These are phyloP conservation scores for Retiboletus flavoniger DNA, from an alignment of 1,284 basidiomycete genomes.

Conservation along the genomic window DNA sequence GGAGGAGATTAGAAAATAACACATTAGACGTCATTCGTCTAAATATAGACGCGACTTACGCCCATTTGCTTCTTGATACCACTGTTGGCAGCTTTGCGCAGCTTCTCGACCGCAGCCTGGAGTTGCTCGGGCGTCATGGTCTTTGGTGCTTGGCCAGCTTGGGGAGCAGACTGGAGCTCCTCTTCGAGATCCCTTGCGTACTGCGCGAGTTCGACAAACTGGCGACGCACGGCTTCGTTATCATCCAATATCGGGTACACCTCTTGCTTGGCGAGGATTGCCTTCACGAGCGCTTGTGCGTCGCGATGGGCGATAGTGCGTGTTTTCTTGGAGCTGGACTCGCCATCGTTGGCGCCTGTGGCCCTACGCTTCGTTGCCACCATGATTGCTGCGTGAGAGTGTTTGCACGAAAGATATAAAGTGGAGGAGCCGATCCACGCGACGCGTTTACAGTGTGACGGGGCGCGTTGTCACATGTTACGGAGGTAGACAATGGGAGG, in stretches of 20 bases:
- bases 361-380: conserved; percentile 40
- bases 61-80: conserved; percentile 58
- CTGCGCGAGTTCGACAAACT: conserved; percentile 41
- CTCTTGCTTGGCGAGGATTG: conserved; percentile 38
- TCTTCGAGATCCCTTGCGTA: conserved; percentile 48
- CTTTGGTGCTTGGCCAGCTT: conserved; percentile 34
- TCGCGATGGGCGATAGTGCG: conserved; percentile 32
- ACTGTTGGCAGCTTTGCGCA: conserved; percentile 45
- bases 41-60: conserved; percentile 27
- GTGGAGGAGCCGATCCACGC: neutral
- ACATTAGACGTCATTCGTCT: conserved; percentile 1
- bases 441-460: conserved; percentile 22
- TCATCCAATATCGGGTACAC: conserved; percentile 39
- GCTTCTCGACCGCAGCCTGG: conserved; percentile 45
- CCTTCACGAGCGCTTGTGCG: conserved; percentile 37
- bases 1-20: neutral
- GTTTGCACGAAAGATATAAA: neutral
- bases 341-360: conserved; percentile 21
- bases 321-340: conserved; percentile 33
- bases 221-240: conserved; percentile 33
- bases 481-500: too few species aligned
- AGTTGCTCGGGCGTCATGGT: conserved; percentile 43
- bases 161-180: conserved; percentile 19
- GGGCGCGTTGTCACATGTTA: conserved; percentile 26
- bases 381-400: conserved; percentile 12